Percentiles rank a stretch among this genome's conserved stretches.
phyloP scores from a whole-genome alignment of 148 eudicot species.

The Vaccinium vitisidaea region DNA sequence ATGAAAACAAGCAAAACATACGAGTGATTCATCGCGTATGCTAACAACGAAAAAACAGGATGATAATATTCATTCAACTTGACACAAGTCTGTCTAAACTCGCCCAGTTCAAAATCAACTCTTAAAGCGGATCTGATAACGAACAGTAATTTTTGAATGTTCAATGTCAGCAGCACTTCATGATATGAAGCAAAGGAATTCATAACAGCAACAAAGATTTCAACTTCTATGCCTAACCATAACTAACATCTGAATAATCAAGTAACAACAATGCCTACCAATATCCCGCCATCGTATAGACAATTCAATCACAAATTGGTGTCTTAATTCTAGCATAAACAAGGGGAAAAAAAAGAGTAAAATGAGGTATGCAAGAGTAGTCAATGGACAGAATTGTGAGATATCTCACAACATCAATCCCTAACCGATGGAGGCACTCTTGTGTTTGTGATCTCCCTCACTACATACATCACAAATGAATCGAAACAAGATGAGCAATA shows the following conservation, averaged over 20 bases:
- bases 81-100: not conserved
- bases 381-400: constrained; percentile 20
- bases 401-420: constrained; percentile 19
- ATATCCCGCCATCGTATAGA: not conserved
- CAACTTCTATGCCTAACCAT: constrained; percentile 5
- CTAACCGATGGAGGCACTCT: constrained; percentile 29
- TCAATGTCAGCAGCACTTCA: not conserved
- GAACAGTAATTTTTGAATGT: not conserved
- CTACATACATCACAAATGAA: constrained; percentile 44
- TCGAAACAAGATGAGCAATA: constrained; percentile 54
- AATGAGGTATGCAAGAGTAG: not conserved
- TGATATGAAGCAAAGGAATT: not conserved
- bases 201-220: not conserved
- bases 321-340: constrained; percentile 5
- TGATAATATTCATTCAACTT: not conserved
- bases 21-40: not conserved
- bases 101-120: not conserved
- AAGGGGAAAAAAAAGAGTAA: not conserved
- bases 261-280: not conserved
- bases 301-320: not conserved
- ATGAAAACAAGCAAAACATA: not conserved
- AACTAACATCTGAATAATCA: not conserved
- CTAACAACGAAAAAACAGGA: not conserved
- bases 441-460: constrained; percentile 31
- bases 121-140: not conserved